Percentiles rank a stretch among this genome's conserved stretches.
These are phyloP conservation scores for Leccinum aurantiacum DNA, from an alignment of 768 basidiomycete species.

Conservation along the genomic window DNA sequence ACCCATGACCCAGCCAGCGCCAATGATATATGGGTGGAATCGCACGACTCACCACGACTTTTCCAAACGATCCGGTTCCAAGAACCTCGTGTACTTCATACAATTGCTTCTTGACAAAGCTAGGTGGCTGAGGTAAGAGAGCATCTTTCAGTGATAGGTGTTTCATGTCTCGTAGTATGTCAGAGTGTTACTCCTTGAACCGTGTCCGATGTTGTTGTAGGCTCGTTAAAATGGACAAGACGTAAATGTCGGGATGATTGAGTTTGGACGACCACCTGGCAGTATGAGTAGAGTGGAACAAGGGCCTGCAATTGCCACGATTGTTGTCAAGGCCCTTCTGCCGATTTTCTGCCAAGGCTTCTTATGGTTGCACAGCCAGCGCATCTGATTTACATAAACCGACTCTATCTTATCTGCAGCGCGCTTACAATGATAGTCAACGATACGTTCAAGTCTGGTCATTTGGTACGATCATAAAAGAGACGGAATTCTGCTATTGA, in stretches of 20 bases:
- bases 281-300: conserved; percentile 3
- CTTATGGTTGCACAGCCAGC: conserved; percentile 17
- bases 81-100: conserved; percentile 73
- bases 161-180: conserved; percentile 25
- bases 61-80: conserved; percentile 87
- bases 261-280: neutral
- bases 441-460: too few relatives aligned
- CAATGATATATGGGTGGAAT: neutral
- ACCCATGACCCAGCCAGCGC: conserved; percentile 4
- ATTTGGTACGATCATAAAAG: neutral
- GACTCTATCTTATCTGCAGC: conserved; percentile 12
- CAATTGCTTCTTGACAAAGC: conserved; percentile 81
- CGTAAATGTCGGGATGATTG: neutral
- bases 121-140: conserved; percentile 79
- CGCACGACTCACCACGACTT: conserved; percentile 67
- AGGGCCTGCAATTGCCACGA: neutral
- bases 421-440: too few relatives aligned
- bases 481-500: neutral
- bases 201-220: neutral
- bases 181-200: neutral
- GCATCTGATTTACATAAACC: neutral
- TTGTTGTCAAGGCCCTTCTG: neutral
- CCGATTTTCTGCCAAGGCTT: neutral
- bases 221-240: neutral
- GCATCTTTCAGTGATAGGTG: conserved; percentile 48